Conservation (phyloP, 495 filamentous ascomycete genomes). For the Neurospora sp. region DNA sequence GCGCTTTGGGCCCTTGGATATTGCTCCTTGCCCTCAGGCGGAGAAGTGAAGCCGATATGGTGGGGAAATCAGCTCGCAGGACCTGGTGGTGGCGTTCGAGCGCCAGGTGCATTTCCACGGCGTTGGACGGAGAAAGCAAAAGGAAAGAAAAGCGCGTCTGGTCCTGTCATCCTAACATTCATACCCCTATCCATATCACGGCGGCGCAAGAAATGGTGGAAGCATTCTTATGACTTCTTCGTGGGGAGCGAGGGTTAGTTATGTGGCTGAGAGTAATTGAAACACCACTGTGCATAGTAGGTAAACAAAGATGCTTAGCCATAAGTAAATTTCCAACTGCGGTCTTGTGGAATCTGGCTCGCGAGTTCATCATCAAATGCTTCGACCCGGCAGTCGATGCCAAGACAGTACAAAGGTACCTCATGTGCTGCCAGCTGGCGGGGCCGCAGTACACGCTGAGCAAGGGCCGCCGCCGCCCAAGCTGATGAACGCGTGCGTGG, state of each 20-base stretch:
- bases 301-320: not conserved
- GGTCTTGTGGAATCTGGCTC: not conserved
- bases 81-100: conserved; percentile 5
- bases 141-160: not conserved
- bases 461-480: not conserved
- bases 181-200: not conserved
- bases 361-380: too few relatives aligned
- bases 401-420: not conserved
- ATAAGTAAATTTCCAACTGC: not conserved
- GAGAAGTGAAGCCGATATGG: not conserved
- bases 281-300: not conserved
- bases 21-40: not conserved
- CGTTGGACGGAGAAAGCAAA: not conserved
- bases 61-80: not conserved
- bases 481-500: conserved; percentile 10
- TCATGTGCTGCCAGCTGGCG: not conserved
- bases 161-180: not conserved
- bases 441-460: not conserved
- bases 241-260: not conserved
- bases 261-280: not conserved
- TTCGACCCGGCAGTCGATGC: not conserved
- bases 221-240: not conserved
- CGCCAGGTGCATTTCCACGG: conserved; percentile 1
- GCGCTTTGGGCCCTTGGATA: conserved; percentile 1
- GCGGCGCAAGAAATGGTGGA: not conserved